Evolutionary conservation across 768 basidiomycete genomes (phyloP), one percentile per base, ranked within the genome.

Genomic region (Tephrocybe sp.): DNA sequence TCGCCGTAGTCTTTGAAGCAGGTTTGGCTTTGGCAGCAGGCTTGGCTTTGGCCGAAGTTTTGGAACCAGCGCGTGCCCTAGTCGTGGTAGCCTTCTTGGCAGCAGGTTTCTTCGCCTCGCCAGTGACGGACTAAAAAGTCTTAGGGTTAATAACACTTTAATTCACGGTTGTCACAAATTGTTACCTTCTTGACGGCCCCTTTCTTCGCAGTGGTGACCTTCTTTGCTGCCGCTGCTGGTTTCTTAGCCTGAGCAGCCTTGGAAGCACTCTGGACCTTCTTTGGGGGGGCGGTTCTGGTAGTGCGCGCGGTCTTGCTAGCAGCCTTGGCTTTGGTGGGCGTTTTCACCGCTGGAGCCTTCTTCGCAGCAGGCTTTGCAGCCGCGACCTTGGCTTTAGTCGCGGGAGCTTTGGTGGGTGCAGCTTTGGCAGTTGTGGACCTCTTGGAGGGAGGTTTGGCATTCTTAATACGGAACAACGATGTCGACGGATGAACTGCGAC

Each of bases 141-240:
- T 19, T 8, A 39, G 26, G 30, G 36, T 45, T 43, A 45, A 26
- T 5, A 33, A 39, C 16, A n/a, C 19, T 11, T 22, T 34, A 6
- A 43, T n/a, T 5, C 0, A 16, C 0, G 3, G 1, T 11, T 23
- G 20, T 41, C 20, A 14, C 30, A 13, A 14, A 17, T 0, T 54
- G 57, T 33, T 39, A 83, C 85, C 78, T 85, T 87, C 78, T 87
- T 87, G 7, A 74, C 77, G 3, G 70, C 45, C 39, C 75, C 79
- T 49, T 76, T 75, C 66, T 72, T 77, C 34, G 71, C 66, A 19
- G 74, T 51, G 3, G 69, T 52, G 7, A 58, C 49, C 33, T 70
- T 72, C 60, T 63, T 68, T 11, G 60, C 22, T 11, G 60, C 22
- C 2, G 51, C 39, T 10, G 58, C 33, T n/a, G 59, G 23, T 45